These are phyloP conservation scores for Colletotrichum caudatum DNA, from an alignment of 2,329 filamentous ascomycete species.

Conservation along the genomic window DNA sequence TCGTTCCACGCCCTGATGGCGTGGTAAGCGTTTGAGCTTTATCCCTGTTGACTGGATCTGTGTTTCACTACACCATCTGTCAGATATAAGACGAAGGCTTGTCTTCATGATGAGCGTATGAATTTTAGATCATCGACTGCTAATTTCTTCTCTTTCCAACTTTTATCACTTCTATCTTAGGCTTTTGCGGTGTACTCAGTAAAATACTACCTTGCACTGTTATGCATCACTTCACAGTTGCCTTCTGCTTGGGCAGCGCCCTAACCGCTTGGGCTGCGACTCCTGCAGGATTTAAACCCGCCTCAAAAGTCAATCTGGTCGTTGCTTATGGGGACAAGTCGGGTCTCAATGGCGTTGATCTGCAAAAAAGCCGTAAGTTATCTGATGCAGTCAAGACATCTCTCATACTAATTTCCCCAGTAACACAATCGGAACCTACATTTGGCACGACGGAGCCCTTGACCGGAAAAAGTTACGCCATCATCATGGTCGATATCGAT, in stretches of 20 bases:
- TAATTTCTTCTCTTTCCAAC: not conserved
- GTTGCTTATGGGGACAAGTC: conserved; percentile 53
- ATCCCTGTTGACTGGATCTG: conserved; percentile 23
- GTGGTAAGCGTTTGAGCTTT: conserved; percentile 20
- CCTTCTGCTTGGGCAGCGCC: conserved; percentile 23
- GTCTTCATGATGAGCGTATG: not conserved
- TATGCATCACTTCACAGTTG: conserved; percentile 23
- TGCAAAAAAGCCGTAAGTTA: conserved; percentile 53
- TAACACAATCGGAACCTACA: conserved; percentile 23
- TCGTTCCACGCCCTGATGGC: not conserved
- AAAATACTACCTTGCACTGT: too few relatives aligned
- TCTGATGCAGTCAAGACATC: not conserved
- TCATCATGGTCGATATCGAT: conserved; percentile 59
- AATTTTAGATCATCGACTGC: not conserved
- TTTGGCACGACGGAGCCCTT: conserved; percentile 35
- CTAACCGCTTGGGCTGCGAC: conserved; percentile 52
- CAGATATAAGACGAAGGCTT: conserved; percentile 20
- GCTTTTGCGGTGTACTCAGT: not conserved
- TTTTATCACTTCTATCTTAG: not conserved
- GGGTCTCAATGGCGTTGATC: conserved; percentile 53
- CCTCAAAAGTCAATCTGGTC: conserved; percentile 52
- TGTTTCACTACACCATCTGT: conserved; percentile 19
- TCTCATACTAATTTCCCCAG: conserved; percentile 6
- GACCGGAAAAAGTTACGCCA: conserved; percentile 50
- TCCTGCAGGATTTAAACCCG: conserved; percentile 56